Base-by-base conservation (phyloP, 78 protist genomes). In the Goniomonas avonlea region DNA sequence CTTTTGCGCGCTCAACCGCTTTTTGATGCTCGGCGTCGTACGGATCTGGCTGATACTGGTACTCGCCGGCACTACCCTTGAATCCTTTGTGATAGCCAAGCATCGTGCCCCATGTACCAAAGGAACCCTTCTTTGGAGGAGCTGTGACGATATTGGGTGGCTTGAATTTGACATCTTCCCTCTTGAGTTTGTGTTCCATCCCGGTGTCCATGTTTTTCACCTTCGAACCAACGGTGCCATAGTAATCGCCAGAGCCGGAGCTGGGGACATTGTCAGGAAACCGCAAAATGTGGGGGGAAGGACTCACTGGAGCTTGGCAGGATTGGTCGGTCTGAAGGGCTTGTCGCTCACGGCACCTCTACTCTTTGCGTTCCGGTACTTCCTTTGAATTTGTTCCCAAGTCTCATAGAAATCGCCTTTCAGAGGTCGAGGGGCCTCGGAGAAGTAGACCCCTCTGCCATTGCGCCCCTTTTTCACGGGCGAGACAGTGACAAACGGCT, bases 1-100 rank as follows among this genome's bases (percentile, higher is more conserved):
- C n/a, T n/a, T n/a, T n/a, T n/a, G n/a, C n/a, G n/a, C n/a, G n/a
- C n/a, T n/a, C n/a, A n/a, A n/a, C n/a, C n/a, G n/a, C n/a, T n/a
- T n/a, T n/a, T n/a, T n/a, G n/a, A n/a, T n/a, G n/a, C n/a, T 39
- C 39, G 17, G 71, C 38, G 8, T 63, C 71, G 45, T 63, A 63
- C n/a, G 71, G 71, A 63, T 63, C 71, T 27, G 71, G 71, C 20
- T 21, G 31, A 27, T 63, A 63, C 29, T 39, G 47, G 43, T 63
- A 63, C 45, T 63, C 71, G 23, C 71, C 71, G 20, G 71, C 71
- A 21, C 32, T 43, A 2, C 71, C 71, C 45, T 63, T 63, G 47
- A 39, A 63, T 35, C 47, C 71, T 9, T 43, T 31, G 15, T 27
- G 15, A 2, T 37, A 39, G 5, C 71, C 71, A 5, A 63, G 11